Base-by-base conservation (phyloP, 2,329 filamentous ascomycete genomes). In the Ampelomyces quisqualis region DNA sequence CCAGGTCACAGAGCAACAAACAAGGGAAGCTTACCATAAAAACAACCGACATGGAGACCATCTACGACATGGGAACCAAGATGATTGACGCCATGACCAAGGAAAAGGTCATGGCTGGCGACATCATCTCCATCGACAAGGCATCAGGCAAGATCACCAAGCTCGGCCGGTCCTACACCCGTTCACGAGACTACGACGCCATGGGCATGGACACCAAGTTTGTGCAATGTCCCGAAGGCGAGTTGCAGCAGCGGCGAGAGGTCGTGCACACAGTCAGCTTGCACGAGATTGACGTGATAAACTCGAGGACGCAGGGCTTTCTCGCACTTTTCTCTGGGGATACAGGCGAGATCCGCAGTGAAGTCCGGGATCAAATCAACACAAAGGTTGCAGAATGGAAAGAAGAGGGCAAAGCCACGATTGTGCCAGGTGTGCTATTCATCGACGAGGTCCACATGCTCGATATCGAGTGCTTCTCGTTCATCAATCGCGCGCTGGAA, bases 81-180 rank as follows among this genome's bases (percentile, higher is more conserved):
- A 97, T 98, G 93, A 98, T 98, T 55, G 93, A 98, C 67, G 90
- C 90, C 53, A 96, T 98, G 90, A 96, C 90, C 55, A 97, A 97
- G 73, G 93, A 98, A 76, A 91, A 94, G 61, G 89, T 98, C 53
- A 95, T 97, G 85, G 93, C 93, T 4, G 93, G 93, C 58, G 93
- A 98, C 68, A 93, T 98, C 55, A 94, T 98, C 61, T 95, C 88
- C 42, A 97, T 98, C 58, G 93, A 98, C 77, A 98, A 98, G 75
- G 90, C 91, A 0, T 95, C 90, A 2, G 93, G 93, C 53, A 95
- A 96, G 72, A 97, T 98, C 68, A 95, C 90, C 39, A 98, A 97
- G 73, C 81, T 98, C 15, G 93, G 93, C 43, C 85, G 93, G 40
- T 96, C 90, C 20, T 98, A 93, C 70, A 90, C 93, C 14, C 84